Evolutionary conservation across 2,329 filamentous ascomycete genomes (phyloP), one percentile per base, ranked within the genome.

Genomic region (Aureobasidium namibiae): DNA sequence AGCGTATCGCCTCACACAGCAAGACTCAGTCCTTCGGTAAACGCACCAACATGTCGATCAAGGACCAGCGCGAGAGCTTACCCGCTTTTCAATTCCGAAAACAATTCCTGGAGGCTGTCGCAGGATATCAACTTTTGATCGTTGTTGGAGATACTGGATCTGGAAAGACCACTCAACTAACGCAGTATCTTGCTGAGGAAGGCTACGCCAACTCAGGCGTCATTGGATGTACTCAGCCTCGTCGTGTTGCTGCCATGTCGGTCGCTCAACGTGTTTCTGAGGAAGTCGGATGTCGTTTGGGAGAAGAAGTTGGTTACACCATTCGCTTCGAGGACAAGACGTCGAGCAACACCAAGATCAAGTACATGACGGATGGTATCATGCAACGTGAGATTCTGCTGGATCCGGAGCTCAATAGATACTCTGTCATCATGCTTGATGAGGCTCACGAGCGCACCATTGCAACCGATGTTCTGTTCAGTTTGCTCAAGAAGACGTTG

Each of bases 301-400:
- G 94, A 34, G 85, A 92, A 59, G 92, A 96, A 71, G 92, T 99
- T 63, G 94, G 94, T 58, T 99, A 99, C 72, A 96, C 89, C 8
- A 96, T 99, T 69, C 90, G 94, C 71, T 99, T 99, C 70, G 94
- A 99, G 69, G 94, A 99, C 74, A 89, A 87, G 70, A 96, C 92
- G 0, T 89, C 87, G 64, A 85, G 90, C 1, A 82, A 86, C 18
- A 99, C 94, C 1, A 90, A 87, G 69, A 96, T 99, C 78, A 99
- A 99, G 77, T 99, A 99, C 76, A 96, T 99, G 92, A 99, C 94
- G 16, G 94, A 99, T 68, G 94, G 94, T 73, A 97, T 97, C 89
- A 82, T 99, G 71, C 86, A 96, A 75, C 84, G 94, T 77, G 94
- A 99, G 75, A 91, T 96, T 70, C 80, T 99, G 54, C 82, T 96